These are phyloP conservation scores for Suhomyces pyralidae DNA, from an alignment of 805 yeast species.

Conservation along the genomic window DNA sequence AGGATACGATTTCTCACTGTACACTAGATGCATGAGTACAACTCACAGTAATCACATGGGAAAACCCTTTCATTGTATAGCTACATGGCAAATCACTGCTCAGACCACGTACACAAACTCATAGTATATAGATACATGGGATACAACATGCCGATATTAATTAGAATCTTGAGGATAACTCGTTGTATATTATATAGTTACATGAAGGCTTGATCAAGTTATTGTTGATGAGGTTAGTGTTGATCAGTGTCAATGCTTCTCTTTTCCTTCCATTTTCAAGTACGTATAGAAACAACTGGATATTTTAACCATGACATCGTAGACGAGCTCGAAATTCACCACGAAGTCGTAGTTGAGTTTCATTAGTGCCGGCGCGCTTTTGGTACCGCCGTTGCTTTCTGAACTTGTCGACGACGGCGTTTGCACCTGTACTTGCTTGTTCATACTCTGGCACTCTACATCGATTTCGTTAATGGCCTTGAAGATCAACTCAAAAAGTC, in stretches of 20 bases:
- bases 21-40: too few species aligned
- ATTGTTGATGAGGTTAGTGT: too few species aligned
- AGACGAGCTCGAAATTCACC: slow-evolving; percentile 22
- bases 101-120: too few species aligned
- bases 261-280: slow-evolving; percentile 7
- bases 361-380: slow-evolving; percentile 12
- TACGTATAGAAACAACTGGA: slow-evolving; percentile 25
- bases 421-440: slow-evolving; percentile 5
- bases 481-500: slow-evolving; percentile 36
- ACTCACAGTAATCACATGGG: too few species aligned
- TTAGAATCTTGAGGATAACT: neutral
- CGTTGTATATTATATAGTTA: neutral
- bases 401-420: slow-evolving; percentile 8
- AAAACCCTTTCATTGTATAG: too few species aligned
- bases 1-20: too few species aligned
- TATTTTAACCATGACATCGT: slow-evolving; percentile 30
- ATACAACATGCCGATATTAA: too few species aligned
- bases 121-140: too few species aligned
- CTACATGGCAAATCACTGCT: too few species aligned
- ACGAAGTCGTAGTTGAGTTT: slow-evolving; percentile 41
- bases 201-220: neutral
- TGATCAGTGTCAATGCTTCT: neutral
- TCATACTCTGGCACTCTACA: slow-evolving; percentile 8
- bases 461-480: slow-evolving; percentile 23
- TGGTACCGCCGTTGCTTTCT: neutral